Conservation (phyloP, 371 early-diverging fungal genomes). For the Apophysomyces elegans region DNA sequence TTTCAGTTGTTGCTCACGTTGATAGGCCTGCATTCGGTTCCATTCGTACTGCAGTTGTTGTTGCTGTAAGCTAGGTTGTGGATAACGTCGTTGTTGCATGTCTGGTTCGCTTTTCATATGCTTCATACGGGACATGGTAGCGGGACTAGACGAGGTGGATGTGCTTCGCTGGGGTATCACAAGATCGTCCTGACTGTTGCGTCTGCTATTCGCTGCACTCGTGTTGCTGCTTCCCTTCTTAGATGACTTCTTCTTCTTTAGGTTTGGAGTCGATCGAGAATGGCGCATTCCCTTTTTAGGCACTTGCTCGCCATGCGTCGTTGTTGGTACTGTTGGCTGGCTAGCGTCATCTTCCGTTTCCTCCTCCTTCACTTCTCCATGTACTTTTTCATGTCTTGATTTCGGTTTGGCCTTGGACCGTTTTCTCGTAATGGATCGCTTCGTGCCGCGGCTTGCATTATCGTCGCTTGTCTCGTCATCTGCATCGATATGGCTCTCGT, state of each 20-base stretch:
- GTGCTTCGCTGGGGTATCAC: conserved; percentile 11
- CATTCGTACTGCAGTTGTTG: conserved; percentile 41
- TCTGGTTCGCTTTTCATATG: conserved; percentile 47
- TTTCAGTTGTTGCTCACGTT: conserved; percentile 44
- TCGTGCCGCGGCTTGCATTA: conserved; percentile 5
- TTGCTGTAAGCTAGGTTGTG: conserved; percentile 19
- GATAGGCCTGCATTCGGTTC: conserved; percentile 45
- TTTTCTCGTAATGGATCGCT: conserved; percentile 10
- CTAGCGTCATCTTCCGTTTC: conserved; percentile 19
- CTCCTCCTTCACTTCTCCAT: conserved; percentile 13
- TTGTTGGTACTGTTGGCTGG: not conserved
- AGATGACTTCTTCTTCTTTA: conserved; percentile 39
- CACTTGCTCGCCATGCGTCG: not conserved
- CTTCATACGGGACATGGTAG: conserved; percentile 21
- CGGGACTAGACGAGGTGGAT: conserved; percentile 9
- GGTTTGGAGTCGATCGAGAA: conserved; percentile 35
- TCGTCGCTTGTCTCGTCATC: conserved; percentile 4
- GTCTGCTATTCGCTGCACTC: conserved; percentile 14
- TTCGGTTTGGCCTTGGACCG: conserved; percentile 16
- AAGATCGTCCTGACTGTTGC: conserved; percentile 23
- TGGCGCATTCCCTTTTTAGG: conserved; percentile 22
- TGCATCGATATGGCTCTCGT: not conserved
- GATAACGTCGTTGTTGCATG: conserved; percentile 24
- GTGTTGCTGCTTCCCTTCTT: conserved; percentile 21
- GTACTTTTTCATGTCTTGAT: not conserved